Conservation (phyloP, 208 protist species). For the Acanthamoeba triangularis region DNA sequence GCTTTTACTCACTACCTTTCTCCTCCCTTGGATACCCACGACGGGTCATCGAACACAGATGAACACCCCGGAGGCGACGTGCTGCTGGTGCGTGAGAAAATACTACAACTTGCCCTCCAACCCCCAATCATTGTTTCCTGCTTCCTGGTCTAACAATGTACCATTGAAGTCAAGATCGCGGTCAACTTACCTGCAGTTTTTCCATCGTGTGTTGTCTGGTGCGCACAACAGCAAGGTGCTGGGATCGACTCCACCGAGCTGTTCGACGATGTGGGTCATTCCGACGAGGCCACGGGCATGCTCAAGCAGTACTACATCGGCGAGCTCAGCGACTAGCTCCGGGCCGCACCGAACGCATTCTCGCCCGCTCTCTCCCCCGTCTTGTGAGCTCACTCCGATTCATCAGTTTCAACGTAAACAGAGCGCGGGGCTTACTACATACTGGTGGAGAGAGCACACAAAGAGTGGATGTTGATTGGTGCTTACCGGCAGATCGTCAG, state of each 20-base stretch:
- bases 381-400: too few species aligned
- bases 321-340: not conserved
- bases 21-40: not conserved
- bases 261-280: slow-evolving; percentile 71
- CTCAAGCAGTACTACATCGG: slow-evolving; percentile 67
- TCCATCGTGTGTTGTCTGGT: not conserved
- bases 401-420: not conserved
- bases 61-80: slow-evolving; percentile 73
- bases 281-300: slow-evolving; percentile 58
- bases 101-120: not conserved
- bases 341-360: too few species aligned
- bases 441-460: too few species aligned
- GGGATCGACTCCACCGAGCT: slow-evolving; percentile 59
- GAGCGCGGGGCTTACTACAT: not conserved
- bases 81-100: slow-evolving; percentile 37
- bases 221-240: slow-evolving; percentile 18
- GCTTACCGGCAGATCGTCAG: too few species aligned
- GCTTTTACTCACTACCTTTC: not conserved
- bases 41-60: not conserved
- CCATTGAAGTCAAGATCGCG: not conserved
- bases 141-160: not conserved
- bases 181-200: not conserved
- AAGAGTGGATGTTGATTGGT: too few species aligned
- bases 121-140: not conserved
- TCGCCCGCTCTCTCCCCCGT: not conserved